Conservation (phyloP, 108 stramenopile species). For the Cyclotella sp. region DNA sequence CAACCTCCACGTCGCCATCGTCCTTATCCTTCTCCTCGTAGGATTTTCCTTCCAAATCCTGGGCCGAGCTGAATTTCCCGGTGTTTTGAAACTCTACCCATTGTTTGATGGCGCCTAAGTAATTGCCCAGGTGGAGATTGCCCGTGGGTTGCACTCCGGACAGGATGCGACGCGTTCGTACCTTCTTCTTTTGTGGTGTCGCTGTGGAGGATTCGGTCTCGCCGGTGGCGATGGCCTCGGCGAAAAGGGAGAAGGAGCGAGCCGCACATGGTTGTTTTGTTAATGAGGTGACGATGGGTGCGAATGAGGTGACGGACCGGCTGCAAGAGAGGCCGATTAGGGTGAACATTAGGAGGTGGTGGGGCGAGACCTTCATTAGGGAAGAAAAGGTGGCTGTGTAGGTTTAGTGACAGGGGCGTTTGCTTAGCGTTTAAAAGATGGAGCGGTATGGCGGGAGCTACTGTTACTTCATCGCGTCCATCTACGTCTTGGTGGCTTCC, state of each 20-base stretch:
- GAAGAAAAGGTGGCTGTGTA: background rate
- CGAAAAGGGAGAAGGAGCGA: background rate
- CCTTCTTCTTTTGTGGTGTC: constrained; percentile 1
- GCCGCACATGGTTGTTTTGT: background rate
- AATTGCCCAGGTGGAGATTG: constrained; percentile 97
- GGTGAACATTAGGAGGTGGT: background rate
- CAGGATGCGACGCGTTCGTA: constrained; percentile 75
- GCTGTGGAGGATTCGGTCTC: background rate
- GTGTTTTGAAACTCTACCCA: constrained; percentile 96
- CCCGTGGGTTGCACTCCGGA: constrained; percentile 99
- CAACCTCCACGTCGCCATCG: constrained; percentile 24
- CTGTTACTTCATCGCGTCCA: no score
- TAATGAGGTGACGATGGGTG: background rate
- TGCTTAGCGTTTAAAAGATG: background rate
- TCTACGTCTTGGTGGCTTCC: no score
- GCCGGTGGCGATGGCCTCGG: background rate
- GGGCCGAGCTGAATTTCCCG: constrained; percentile 54
- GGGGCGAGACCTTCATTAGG: background rate
- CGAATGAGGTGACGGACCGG: background rate
- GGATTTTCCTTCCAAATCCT: constrained; percentile 52
- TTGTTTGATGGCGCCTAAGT: constrained; percentile 96
- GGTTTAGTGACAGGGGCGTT: background rate
- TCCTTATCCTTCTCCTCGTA: constrained; percentile 41
- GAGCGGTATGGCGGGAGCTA: background rate
- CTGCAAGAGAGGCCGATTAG: background rate